A percentile compares a stretch with the other conserved stretches of the same genome.
Evolutionary conservation across 2,329 filamentous ascomycete genomes (phyloP).

Genomic region (Cladophialophora carrionii): DNA sequence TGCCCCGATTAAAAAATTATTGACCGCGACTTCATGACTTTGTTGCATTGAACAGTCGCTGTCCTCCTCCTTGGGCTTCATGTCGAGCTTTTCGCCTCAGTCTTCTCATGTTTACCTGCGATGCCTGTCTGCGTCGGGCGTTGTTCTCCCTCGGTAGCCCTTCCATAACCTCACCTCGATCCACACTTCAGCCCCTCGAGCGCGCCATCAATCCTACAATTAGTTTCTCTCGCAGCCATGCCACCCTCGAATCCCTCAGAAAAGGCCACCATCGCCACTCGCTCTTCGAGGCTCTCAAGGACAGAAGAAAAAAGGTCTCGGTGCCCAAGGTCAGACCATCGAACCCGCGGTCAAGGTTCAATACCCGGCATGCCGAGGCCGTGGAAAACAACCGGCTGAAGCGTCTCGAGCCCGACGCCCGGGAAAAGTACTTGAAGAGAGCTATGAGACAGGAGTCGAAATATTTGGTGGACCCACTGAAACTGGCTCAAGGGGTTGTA

Average conservation of each 20-base stretch:
- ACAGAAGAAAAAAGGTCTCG: conserved; percentile 10
- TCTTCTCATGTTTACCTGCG: conserved; percentile 37
- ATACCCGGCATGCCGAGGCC: conserved; percentile 28
- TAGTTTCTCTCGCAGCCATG: conserved; percentile 27
- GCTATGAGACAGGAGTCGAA: conserved; percentile 27
- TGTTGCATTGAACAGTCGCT: background rate
- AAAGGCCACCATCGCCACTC: conserved; percentile 37
- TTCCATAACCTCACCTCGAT: background rate
- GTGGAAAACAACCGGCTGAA: conserved; percentile 30
- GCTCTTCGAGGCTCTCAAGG: conserved; percentile 21
- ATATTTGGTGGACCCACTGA: conserved; percentile 63
- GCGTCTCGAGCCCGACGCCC: conserved; percentile 17
- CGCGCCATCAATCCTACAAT: conserved; percentile 5
- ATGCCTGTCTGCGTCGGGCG: conserved; percentile 34
- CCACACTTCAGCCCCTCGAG: conserved; percentile 3
- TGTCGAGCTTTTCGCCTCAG: conserved; percentile 1
- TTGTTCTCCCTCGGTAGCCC: conserved; percentile 20
- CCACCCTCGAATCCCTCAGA: conserved; percentile 31
- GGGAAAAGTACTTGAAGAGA: conserved; percentile 23
- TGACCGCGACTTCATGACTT: background rate
- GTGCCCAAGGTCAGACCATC: conserved; percentile 15
- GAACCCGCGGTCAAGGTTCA: conserved; percentile 17
- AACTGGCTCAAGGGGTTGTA: conserved; percentile 70
- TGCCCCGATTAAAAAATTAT: conserved; percentile 20
- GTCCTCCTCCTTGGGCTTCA: background rate